These are phyloP conservation scores for Geotrichum phurueaensis DNA, from an alignment of 1,139 yeast genomes.

Conservation along the genomic window DNA sequence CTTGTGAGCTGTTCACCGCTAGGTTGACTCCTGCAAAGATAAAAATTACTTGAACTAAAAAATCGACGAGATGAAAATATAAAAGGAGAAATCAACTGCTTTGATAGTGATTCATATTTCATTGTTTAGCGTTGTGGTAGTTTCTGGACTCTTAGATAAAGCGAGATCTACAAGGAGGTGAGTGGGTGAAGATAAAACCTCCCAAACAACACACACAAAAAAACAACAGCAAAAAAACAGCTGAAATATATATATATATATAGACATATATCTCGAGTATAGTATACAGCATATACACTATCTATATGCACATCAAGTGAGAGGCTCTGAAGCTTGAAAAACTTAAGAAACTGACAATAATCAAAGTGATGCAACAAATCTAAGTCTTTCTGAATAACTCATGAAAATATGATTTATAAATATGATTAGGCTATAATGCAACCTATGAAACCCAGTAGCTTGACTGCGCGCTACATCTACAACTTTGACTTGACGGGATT, in stretches of 20 bases:
- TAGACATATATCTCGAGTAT: too few relatives aligned
- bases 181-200: neutral
- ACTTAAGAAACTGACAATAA: neutral
- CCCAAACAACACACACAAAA: neutral
- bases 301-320: too few relatives aligned
- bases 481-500: slow-evolving; percentile 15
- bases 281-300: too few relatives aligned
- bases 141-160: neutral
- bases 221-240: neutral
- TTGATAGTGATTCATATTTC: neutral
- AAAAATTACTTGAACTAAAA: neutral
- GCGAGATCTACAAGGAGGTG: neutral
- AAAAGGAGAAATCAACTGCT: neutral
- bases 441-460: neutral
- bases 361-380: neutral
- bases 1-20: neutral
- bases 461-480: neutral
- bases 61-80: neutral
- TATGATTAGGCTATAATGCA: neutral
- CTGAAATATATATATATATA: too few relatives aligned
- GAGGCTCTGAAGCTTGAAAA: neutral
- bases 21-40: neutral
- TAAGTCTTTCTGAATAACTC: neutral
- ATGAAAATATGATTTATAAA: neutral
- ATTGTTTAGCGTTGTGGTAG: neutral